Evolutionary conservation across 192 early-diverging fungal species (phyloP).

Genomic region (Coemansia guatemalensis): DNA sequence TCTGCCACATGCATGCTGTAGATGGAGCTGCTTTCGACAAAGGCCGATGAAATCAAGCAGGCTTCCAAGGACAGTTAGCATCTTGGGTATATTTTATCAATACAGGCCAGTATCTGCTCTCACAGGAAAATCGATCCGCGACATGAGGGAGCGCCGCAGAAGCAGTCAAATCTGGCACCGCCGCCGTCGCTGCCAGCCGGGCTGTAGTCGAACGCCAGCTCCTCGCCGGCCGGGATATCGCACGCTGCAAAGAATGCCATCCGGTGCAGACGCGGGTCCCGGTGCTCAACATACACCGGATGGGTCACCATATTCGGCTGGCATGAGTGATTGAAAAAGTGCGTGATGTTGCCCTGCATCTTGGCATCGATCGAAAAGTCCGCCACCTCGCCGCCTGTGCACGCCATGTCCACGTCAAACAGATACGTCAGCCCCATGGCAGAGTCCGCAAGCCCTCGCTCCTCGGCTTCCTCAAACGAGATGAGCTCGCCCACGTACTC

Average conservation of each 20-base stretch:
- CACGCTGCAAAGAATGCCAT: constrained; percentile 91
- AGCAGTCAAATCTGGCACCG: constrained; percentile 20
- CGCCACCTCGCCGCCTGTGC: constrained; percentile 89
- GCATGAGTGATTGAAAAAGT: constrained; percentile 99
- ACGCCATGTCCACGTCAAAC: constrained; percentile 77
- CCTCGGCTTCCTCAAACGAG: constrained; percentile 70
- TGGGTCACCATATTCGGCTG: constrained; percentile 74
- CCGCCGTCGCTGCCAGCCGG: constrained; percentile 56
- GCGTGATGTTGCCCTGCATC: constrained; percentile 84
- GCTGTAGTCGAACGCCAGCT: constrained; percentile 97
- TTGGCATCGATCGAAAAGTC: constrained; percentile 93
- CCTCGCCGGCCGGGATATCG: constrained; percentile 71
- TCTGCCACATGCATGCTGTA: background rate
- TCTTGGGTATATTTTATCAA: background rate
- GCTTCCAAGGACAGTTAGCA: constrained; percentile 3
- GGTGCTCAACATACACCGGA: constrained; percentile 68
- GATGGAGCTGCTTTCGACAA: constrained; percentile 3
- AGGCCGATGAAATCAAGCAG: constrained; percentile 10
- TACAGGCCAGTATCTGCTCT: constrained; percentile 1
- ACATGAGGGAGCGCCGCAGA: constrained; percentile 31
- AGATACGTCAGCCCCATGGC: constrained; percentile 45
- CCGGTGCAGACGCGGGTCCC: constrained; percentile 73
- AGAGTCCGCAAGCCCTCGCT: constrained; percentile 52
- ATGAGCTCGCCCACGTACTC: constrained; percentile 98
- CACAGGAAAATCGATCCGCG: constrained; percentile 27